A percentile compares a stretch with the other conserved stretches of the same genome.
phyloP scores from a whole-genome alignment of 179 eudicot species.

The Monotropa hypopitys region DNA sequence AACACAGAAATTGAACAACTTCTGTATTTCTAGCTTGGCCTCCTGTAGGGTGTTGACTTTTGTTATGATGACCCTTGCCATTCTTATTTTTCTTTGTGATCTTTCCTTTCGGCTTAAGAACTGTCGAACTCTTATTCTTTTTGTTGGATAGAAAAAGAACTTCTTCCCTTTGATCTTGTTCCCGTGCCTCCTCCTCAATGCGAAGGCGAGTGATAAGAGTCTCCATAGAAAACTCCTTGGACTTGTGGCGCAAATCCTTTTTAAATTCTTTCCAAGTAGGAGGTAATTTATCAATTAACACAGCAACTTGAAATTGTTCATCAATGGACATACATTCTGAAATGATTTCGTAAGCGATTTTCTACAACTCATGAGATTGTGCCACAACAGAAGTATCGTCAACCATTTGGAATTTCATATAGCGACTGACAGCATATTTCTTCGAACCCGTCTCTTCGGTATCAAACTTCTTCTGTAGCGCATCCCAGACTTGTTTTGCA shows the following conservation, averaged over 20 bases:
- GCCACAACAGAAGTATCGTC: constrained; percentile 1
- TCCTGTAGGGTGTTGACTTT: neutral
- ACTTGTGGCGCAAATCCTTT: constrained; percentile 4
- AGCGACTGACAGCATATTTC: no score
- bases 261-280: constrained; percentile 6
- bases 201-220: constrained; percentile 5
- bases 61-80: neutral
- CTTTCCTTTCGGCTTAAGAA: neutral
- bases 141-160: neutral
- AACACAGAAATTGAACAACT: no score
- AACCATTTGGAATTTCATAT: neutral
- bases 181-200: constrained; percentile 11
- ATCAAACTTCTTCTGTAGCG: no score
- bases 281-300: constrained; percentile 7
- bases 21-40: neutral
- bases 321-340: neutral
- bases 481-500: no score
- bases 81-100: neutral
- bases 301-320: constrained; percentile 11
- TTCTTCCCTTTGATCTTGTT: constrained; percentile 6
- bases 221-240: constrained; percentile 2
- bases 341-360: constrained; percentile 3
- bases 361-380: constrained; percentile 4
- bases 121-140: neutral
- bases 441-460: no score